Evolutionary conservation across 352 stramenopile species (phyloP).

Genomic region (Blastocystis sp.): DNA sequence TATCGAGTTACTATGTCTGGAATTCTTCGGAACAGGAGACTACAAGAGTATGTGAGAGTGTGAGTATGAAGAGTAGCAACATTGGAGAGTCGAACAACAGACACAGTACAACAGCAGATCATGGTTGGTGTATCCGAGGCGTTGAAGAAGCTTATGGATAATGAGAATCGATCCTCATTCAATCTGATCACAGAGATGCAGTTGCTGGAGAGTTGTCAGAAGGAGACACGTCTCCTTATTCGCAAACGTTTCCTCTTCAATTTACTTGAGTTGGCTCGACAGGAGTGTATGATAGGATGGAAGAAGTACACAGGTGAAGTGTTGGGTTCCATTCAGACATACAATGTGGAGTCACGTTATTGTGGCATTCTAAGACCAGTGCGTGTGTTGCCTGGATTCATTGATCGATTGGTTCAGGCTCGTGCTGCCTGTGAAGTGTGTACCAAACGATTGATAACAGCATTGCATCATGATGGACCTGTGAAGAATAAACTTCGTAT

Average conservation of each 20-base stretch:
- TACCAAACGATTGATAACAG: background rate
- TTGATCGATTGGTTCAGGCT: slow-evolving; percentile 1
- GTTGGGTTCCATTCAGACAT: background rate
- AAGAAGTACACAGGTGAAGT: background rate
- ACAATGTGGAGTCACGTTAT: background rate
- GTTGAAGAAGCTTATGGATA: slow-evolving; percentile 19
- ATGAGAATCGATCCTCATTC: slow-evolving; percentile 29
- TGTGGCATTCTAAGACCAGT: slow-evolving; percentile 2
- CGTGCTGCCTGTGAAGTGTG: background rate
- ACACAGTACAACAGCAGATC: background rate
- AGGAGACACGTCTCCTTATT: background rate
- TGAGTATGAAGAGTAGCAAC: background rate
- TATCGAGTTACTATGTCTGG: slow-evolving; percentile 18
- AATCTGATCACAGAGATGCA: background rate
- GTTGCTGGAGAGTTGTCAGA: background rate
- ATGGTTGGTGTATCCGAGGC: background rate
- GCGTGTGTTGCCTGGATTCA: background rate
- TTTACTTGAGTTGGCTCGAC: background rate
- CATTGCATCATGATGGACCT: background rate
- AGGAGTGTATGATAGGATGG: background rate
- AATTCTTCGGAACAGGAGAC: background rate
- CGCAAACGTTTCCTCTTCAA: background rate
- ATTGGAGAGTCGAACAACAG: background rate
- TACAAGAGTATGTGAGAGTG: background rate
- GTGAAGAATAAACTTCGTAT: background rate